Evolutionary conservation across 768 basidiomycete species (phyloP), one percentile per base, ranked within the genome.

Genomic region (Xerocomus brunneocitrinus): DNA sequence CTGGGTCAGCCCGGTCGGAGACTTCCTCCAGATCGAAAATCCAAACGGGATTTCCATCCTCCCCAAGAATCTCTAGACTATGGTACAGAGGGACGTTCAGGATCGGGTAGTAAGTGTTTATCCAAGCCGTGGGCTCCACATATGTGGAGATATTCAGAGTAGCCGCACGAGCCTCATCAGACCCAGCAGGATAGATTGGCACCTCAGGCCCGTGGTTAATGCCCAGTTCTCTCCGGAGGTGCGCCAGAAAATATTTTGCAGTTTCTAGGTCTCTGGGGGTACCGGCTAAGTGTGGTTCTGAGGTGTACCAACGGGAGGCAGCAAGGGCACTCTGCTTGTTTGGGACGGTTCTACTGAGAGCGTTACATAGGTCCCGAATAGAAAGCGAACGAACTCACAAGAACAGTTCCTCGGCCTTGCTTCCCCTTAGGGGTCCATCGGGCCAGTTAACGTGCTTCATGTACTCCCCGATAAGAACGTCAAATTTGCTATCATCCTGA

Each of bases 71-170:
- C 48, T 82, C 75, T 24, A 88, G 68, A 49, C 76, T 75, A 32
- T 78, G 72, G 38, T 80, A 74, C 28, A 87, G 69, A 16, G 87
- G 85, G 5, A 74, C 78, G 70, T 89, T 87, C 73, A 90, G 74
- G 32, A 86, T 71, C 14, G 89, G 87, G 67, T 84, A 91, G 71
- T 91, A 91, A 32, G 74, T 75, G 53, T 79, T 80, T 55, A 87
- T 81, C 84, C 85, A 87, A 51, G 79, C 83, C 8, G 60, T 67
- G 2, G 80, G 78, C 10, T 67, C 58, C 32, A 56, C 63, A 32
- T 73, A 70, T 48, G 69, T 63, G 12, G 75, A 63, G 49, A 82
- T 76, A 25, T 71, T 66, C 16, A 80, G 67, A 2, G 83, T 84
- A 6, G 83, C 82, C 14, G 72, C 65, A 27, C 72, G 78, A 51